Conservation (phyloP, 1,284 basidiomycete genomes). For the Puccinia novopanici region DNA sequence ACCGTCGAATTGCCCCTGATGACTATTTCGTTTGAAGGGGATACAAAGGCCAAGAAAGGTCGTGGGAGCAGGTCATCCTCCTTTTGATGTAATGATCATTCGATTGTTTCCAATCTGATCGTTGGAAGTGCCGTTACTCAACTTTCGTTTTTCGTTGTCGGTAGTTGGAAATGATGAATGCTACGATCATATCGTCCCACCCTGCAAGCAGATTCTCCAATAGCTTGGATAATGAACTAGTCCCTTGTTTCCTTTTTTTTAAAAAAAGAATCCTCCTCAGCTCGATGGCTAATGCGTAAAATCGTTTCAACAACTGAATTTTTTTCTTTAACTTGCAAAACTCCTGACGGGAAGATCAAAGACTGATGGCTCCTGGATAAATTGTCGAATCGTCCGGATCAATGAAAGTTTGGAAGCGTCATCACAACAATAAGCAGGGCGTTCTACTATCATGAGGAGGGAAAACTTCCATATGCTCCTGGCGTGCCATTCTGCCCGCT, state of each 20-base stretch:
- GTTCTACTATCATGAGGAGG: neutral
- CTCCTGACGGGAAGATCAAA: constrained; percentile 8
- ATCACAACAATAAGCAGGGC: constrained; percentile 18
- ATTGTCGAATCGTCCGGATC: neutral
- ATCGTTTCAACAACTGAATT: neutral
- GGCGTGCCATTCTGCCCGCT: neutral
- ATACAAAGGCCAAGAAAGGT: neutral
- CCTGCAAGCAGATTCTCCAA: neutral
- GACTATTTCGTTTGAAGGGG: neutral
- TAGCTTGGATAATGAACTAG: neutral
- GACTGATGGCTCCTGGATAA: constrained; percentile 20
- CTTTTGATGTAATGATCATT: constrained; percentile 22
- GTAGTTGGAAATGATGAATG: neutral
- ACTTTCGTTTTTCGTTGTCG: neutral
- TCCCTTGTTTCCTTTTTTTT: neutral
- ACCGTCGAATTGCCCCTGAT: neutral
- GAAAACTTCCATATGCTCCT: neutral
- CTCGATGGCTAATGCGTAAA: constrained; percentile 1
- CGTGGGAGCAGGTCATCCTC: neutral
- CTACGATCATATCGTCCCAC: constrained; percentile 16
- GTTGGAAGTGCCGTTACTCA: neutral
- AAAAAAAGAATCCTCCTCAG: constrained; percentile 1
- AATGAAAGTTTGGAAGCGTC: neutral
- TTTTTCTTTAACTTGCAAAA: neutral
- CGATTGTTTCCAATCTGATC: constrained; percentile 11